Conservation (phyloP, 768 basidiomycete genomes). For the Phylloporus sp. region DNA sequence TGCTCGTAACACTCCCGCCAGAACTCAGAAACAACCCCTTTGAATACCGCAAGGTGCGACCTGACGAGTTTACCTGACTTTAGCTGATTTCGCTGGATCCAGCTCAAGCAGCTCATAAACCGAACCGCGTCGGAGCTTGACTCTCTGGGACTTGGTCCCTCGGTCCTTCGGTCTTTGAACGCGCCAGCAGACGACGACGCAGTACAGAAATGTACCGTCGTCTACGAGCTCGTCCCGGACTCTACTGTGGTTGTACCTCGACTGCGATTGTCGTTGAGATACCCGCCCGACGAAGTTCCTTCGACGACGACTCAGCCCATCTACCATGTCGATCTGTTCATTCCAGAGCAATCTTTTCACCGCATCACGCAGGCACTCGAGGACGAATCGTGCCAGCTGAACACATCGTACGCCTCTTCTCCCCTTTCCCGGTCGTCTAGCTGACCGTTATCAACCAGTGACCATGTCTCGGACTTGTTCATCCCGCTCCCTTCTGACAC, state of each 20-base stretch:
- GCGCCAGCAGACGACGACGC: too few species aligned
- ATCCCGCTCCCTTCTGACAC: slow-evolving; percentile 78
- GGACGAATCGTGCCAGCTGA: background rate
- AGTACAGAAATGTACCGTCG: slow-evolving; percentile 27
- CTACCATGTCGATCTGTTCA: slow-evolving; percentile 9
- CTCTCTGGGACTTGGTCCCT: slow-evolving; percentile 56
- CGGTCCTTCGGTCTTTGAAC: slow-evolving; percentile 43
- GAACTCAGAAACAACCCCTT: slow-evolving; percentile 76
- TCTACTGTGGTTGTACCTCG: slow-evolving; percentile 51
- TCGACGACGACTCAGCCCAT: slow-evolving; percentile 1
- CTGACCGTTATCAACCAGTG: slow-evolving; percentile 6
- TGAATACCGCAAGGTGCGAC: slow-evolving; percentile 69
- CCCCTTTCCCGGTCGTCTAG: background rate
- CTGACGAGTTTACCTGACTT: background rate
- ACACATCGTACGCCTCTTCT: slow-evolving; percentile 10
- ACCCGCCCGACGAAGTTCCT: background rate
- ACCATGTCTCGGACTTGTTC: slow-evolving; percentile 46
- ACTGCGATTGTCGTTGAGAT: slow-evolving; percentile 46
- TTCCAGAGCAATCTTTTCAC: slow-evolving; percentile 9
- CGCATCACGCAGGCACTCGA: slow-evolving; percentile 6
- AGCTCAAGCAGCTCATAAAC: slow-evolving; percentile 92
- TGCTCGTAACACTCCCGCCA: slow-evolving; percentile 63
- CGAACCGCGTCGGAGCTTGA: slow-evolving; percentile 74
- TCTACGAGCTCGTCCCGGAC: slow-evolving; percentile 53
- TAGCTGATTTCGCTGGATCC: background rate